Conservation (phyloP, 176 grass and related monocot genomes). For the Olyra latifolia region DNA sequence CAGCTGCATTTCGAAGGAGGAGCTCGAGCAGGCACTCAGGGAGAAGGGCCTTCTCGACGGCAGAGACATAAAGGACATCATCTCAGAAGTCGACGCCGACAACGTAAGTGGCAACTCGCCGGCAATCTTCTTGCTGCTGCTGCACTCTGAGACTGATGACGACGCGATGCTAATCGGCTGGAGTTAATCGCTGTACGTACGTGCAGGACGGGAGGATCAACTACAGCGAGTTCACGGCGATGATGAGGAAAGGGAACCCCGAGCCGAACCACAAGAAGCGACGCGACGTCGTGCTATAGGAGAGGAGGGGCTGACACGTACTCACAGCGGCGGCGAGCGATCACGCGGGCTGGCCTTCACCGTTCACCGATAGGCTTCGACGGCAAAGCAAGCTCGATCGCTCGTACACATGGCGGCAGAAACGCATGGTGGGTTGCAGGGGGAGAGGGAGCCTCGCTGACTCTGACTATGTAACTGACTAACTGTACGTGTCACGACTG, state of each 20-base stretch:
- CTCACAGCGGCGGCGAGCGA: not conserved
- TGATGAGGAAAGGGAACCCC: slow-evolving; percentile 82
- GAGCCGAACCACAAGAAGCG: slow-evolving; percentile 79
- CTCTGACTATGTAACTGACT: not conserved
- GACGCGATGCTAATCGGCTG: not conserved
- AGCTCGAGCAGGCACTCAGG: slow-evolving; percentile 80
- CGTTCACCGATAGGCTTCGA: too few species aligned
- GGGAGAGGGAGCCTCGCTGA: not conserved
- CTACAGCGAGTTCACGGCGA: slow-evolving; percentile 78
- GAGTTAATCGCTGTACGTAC: not conserved
- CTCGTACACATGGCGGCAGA: not conserved
- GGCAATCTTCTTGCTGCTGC: not conserved
- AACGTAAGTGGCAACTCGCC: slow-evolving; percentile 48
- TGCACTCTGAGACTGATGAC: not conserved
- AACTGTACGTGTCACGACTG: too few species aligned
- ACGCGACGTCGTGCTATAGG: slow-evolving; percentile 76
- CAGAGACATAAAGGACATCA: slow-evolving; percentile 82
- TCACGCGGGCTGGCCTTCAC: not conserved
- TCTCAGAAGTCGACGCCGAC: slow-evolving; percentile 75
- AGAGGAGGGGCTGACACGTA: not conserved
- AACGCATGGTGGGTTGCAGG: not conserved
- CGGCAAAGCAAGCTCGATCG: too few species aligned
- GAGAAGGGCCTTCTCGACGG: slow-evolving; percentile 79
- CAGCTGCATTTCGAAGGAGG: slow-evolving; percentile 83
- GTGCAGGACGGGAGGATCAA: slow-evolving; percentile 80